These are phyloP conservation scores for Pisolithus orientalis DNA, from an alignment of 768 basidiomycete species.

Conservation along the genomic window DNA sequence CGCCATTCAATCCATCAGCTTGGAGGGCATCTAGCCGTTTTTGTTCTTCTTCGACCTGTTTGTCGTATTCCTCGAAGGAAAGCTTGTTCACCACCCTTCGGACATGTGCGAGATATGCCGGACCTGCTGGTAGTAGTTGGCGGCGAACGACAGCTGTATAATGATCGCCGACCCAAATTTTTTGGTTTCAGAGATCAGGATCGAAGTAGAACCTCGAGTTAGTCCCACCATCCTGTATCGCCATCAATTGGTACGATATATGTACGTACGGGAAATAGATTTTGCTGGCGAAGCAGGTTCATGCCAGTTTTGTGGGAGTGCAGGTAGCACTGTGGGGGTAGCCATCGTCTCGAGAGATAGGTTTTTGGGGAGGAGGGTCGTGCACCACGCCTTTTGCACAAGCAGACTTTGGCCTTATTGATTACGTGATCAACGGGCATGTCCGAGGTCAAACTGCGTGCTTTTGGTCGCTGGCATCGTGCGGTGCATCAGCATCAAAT, in stretches of 20 bases:
- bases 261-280: slow-evolving; percentile 24
- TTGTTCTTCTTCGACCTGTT: slow-evolving; percentile 48
- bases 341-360: slow-evolving; percentile 14
- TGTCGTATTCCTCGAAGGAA: slow-evolving; percentile 81
- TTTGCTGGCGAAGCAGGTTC: slow-evolving; percentile 11
- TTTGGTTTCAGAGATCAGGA: neutral
- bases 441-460: neutral
- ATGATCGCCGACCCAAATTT: neutral
- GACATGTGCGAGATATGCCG: slow-evolving; percentile 80
- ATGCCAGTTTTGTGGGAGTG: slow-evolving; percentile 20
- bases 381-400: neutral
- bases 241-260: neutral
- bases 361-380: neutral
- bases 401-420: neutral
- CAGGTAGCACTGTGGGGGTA: slow-evolving; percentile 18
- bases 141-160: slow-evolving; percentile 27
- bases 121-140: slow-evolving; percentile 76
- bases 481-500: too few relatives aligned
- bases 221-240: neutral
- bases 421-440: neutral
- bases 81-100: slow-evolving; percentile 68
- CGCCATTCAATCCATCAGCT: slow-evolving; percentile 40
- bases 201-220: neutral
- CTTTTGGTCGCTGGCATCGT: too few relatives aligned
- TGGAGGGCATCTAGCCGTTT: slow-evolving; percentile 46